Conservation (phyloP, 2,329 filamentous ascomycete species). For the Talaromyces sp. region DNA sequence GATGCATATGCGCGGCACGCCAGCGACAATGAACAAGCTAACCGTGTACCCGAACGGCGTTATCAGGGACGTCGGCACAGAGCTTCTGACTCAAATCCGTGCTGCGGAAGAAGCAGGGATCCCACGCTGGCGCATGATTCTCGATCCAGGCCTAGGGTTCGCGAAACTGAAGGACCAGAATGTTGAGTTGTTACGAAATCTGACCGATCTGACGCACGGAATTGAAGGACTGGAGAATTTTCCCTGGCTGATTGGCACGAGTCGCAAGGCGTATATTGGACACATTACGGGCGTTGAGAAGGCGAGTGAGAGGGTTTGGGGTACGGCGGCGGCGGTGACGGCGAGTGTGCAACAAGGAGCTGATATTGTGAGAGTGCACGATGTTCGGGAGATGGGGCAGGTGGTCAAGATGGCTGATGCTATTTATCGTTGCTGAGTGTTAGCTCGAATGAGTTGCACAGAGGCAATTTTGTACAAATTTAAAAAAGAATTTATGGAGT, state of each 20-base stretch:
- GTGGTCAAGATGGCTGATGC: constrained; percentile 87
- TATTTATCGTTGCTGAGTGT: constrained; percentile 62
- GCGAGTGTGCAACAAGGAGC: constrained; percentile 83
- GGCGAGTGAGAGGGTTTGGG: constrained; percentile 70
- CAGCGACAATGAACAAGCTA: constrained; percentile 71
- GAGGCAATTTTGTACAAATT: background rate
- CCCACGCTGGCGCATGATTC: constrained; percentile 86
- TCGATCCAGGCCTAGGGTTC: constrained; percentile 93
- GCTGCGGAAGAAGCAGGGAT: constrained; percentile 80
- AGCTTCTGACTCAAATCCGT: constrained; percentile 66
- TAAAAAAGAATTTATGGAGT: background rate
- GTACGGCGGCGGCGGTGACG: constrained; percentile 83
- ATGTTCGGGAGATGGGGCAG: constrained; percentile 79
- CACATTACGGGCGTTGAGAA: constrained; percentile 71
- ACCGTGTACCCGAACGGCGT: constrained; percentile 68
- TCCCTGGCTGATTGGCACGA: constrained; percentile 86
- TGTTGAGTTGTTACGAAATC: constrained; percentile 67
- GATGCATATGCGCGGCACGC: constrained; percentile 92
- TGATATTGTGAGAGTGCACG: constrained; percentile 89
- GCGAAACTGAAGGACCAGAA: constrained; percentile 82
- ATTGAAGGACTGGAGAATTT: constrained; percentile 52
- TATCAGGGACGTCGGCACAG: constrained; percentile 60
- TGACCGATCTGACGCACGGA: constrained; percentile 57
- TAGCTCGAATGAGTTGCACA: background rate
- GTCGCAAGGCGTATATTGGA: constrained; percentile 86